A percentile compares a stretch with the other conserved stretches of the same genome.
Evolutionary conservation across 257 asterid species (phyloP).

Genomic region (Echites panduratus): DNA sequence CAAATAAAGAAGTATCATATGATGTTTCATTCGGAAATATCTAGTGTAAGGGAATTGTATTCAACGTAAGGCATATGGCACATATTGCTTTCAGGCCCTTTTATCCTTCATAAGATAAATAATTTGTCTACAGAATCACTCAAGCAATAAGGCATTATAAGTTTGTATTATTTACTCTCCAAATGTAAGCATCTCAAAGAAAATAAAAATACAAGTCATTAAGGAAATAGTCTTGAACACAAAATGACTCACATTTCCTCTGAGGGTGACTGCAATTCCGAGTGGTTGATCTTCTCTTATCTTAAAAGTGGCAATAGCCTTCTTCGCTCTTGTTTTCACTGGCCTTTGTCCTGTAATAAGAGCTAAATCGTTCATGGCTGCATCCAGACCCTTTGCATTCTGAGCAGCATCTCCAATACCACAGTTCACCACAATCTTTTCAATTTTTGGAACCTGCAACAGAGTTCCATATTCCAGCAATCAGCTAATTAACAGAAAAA

Average conservation of each 20-base stretch:
- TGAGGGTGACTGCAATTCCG: conserved; percentile 87
- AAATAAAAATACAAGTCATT: too few species aligned
- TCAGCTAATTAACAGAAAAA: background rate
- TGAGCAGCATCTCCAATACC: conserved; percentile 99
- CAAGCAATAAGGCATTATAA: background rate
- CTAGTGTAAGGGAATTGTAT: background rate
- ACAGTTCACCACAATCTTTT: conserved; percentile 89
- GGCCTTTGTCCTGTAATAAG: conserved; percentile 94
- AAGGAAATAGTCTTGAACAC: background rate
- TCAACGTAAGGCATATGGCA: background rate
- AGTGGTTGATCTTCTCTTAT: conserved; percentile 86
- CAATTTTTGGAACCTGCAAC: conserved; percentile 75
- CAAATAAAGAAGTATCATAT: background rate
- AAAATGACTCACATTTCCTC: conserved; percentile 59
- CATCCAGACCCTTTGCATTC: conserved; percentile 94
- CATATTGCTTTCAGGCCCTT: background rate
- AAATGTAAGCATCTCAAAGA: background rate
- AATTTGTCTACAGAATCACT: background rate
- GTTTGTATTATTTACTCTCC: background rate
- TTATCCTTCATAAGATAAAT: background rate
- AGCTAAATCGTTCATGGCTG: conserved; percentile 88
- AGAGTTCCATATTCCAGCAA: background rate
- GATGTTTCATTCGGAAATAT: background rate
- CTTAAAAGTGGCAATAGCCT: conserved; percentile 90
- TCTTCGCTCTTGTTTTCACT: conserved; percentile 84